These are phyloP conservation scores for Colletotrichum neosansevieriae DNA, from an alignment of 2,329 filamentous ascomycete genomes.

Conservation along the genomic window DNA sequence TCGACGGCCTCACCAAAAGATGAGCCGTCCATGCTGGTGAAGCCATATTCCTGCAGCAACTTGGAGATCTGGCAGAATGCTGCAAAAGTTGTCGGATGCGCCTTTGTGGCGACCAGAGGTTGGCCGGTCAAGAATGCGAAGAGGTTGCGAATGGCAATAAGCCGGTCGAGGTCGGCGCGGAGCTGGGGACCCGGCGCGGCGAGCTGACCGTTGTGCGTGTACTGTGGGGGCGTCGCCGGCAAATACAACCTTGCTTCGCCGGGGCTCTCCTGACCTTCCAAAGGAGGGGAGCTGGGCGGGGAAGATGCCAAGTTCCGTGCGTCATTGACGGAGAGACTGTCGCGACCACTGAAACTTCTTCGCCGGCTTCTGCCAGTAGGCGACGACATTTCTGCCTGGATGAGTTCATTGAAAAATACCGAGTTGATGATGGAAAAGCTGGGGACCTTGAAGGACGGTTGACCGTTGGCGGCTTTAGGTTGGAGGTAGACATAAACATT, in stretches of 20 bases:
- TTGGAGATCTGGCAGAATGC: conserved; percentile 66
- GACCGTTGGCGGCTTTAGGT: conserved; percentile 60
- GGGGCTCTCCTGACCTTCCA: conserved; percentile 48
- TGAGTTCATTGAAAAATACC: conserved; percentile 64
- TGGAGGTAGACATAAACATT: conserved; percentile 70
- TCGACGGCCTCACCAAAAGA: conserved; percentile 71
- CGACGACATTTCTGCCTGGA: conserved; percentile 58
- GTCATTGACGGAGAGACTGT: conserved; percentile 63
- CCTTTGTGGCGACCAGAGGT: conserved; percentile 69
- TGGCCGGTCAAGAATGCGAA: conserved; percentile 75
- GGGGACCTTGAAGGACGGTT: conserved; percentile 71
- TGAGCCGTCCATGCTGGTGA: conserved; percentile 66
- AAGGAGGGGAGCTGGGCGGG: conserved; percentile 53
- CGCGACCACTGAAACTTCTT: conserved; percentile 61
- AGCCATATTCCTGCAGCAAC: conserved; percentile 69
- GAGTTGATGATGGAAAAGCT: conserved; percentile 67
- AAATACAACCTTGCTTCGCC: conserved; percentile 66
- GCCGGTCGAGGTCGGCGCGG: conserved; percentile 61
- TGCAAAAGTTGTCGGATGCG: conserved; percentile 63
- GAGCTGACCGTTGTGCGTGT: conserved; percentile 48
- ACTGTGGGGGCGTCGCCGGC: conserved; percentile 56
- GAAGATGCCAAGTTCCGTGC: conserved; percentile 54
- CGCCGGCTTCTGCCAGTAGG: conserved; percentile 48
- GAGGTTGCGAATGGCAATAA: conserved; percentile 72
- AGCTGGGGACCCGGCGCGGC: conserved; percentile 49